Evolutionary conservation across 768 basidiomycete species (phyloP).

Genomic region (Boletus fagicola): DNA sequence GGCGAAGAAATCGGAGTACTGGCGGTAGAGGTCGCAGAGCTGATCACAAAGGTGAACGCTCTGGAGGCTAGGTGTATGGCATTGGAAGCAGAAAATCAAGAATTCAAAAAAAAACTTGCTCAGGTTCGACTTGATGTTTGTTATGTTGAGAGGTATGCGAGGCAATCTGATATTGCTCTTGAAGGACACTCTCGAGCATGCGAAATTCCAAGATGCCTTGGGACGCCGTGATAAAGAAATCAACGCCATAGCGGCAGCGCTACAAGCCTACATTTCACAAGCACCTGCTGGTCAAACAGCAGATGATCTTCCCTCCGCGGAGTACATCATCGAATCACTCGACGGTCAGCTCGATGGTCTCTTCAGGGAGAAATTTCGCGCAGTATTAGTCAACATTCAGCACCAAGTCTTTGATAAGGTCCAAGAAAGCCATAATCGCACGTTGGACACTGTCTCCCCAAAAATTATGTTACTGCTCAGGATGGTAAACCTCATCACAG

Average conservation of each 20-base stretch:
- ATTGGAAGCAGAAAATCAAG: slow-evolving; percentile 30
- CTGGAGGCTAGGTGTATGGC: slow-evolving; percentile 21
- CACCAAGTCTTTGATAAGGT: slow-evolving; percentile 26
- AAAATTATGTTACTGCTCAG: slow-evolving; percentile 26
- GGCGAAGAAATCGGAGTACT: slow-evolving; percentile 33
- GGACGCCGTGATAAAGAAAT: slow-evolving; percentile 27
- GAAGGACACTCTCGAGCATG: slow-evolving; percentile 16
- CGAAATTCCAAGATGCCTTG: slow-evolving; percentile 12
- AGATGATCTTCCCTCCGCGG: slow-evolving; percentile 24
- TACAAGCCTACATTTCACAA: slow-evolving; percentile 34
- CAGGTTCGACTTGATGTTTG: slow-evolving; percentile 25
- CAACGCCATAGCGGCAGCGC: slow-evolving; percentile 30
- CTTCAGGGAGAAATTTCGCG: slow-evolving; percentile 24
- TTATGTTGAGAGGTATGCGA: neutral
- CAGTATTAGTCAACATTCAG: slow-evolving; percentile 20
- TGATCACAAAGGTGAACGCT: slow-evolving; percentile 30
- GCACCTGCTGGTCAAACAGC: slow-evolving; percentile 10
- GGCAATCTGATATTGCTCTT: neutral
- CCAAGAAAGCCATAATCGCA: slow-evolving; percentile 19
- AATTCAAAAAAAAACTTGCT: slow-evolving; percentile 22
- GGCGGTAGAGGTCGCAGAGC: slow-evolving; percentile 32
- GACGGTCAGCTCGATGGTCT: slow-evolving; percentile 24
- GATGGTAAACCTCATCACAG: slow-evolving; percentile 33
- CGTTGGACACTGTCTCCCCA: slow-evolving; percentile 28
- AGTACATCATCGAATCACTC: slow-evolving; percentile 33